These are phyloP conservation scores for Hypoxylon sp. DNA, from an alignment of 2,329 filamentous ascomycete genomes.

Conservation along the genomic window DNA sequence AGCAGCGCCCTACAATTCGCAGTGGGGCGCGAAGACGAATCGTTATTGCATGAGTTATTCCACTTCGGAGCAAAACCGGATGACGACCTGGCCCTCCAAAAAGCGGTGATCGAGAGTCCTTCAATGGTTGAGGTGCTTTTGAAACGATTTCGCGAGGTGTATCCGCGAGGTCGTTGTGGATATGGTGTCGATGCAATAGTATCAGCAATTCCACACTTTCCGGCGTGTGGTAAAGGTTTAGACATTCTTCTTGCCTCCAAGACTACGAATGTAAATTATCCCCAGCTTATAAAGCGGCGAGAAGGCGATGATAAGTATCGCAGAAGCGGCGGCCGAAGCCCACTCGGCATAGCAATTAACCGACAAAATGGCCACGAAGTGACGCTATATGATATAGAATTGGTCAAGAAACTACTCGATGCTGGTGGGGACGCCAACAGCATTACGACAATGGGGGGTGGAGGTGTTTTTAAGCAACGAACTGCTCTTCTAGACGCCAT, in stretches of 20 bases:
- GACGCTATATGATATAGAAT: background rate
- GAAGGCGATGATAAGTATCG: too few species aligned
- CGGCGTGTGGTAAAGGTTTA: background rate
- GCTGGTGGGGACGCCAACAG: background rate
- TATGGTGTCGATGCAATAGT: background rate
- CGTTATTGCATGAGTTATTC: background rate
- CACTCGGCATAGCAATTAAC: background rate
- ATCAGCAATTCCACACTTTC: background rate
- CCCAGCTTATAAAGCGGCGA: background rate
- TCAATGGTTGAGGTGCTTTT: slow-evolving; percentile 5
- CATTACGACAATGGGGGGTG: background rate
- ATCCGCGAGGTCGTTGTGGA: background rate
- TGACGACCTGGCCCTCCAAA: background rate
- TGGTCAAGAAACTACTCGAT: slow-evolving; percentile 1
- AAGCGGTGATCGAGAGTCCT: background rate
- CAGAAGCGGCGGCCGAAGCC: background rate
- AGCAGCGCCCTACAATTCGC: background rate
- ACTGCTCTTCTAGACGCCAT: slow-evolving; percentile 22
- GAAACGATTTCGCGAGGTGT: background rate
- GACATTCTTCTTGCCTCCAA: background rate
- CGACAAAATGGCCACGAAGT: background rate
- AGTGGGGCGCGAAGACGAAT: background rate
- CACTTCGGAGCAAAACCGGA: background rate
- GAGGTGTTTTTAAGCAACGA: background rate
- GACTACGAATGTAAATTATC: background rate